These are phyloP conservation scores for Botrytis squamosa DNA, from an alignment of 2,329 filamentous ascomycete species.

Conservation along the genomic window DNA sequence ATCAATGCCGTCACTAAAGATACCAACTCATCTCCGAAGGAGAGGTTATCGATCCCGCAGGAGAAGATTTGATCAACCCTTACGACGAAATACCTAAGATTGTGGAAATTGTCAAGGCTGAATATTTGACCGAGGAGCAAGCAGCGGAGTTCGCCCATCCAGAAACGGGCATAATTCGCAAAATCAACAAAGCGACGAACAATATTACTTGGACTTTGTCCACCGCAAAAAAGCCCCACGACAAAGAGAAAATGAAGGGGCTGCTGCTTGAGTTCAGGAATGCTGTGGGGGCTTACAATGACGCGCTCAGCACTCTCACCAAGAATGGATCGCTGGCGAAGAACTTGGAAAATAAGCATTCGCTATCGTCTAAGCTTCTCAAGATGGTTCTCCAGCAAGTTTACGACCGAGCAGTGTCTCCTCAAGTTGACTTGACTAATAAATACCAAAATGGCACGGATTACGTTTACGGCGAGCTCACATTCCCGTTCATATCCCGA, in stretches of 20 bases:
- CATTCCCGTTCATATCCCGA: conserved; percentile 78
- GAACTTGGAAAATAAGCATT: conserved; percentile 67
- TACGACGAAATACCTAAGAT: conserved; percentile 71
- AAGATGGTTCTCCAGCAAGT: conserved; percentile 82
- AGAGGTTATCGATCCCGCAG: conserved; percentile 74
- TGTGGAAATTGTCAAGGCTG: conserved; percentile 66
- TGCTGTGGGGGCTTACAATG: conserved; percentile 76
- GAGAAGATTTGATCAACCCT: conserved; percentile 76
- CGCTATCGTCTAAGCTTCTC: conserved; percentile 69
- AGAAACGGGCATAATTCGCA: conserved; percentile 70
- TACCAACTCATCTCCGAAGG: conserved; percentile 77
- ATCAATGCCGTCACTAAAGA: conserved; percentile 39
- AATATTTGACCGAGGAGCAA: conserved; percentile 73
- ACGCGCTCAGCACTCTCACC: conserved; percentile 62
- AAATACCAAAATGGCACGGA: conserved; percentile 89
- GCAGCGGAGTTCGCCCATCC: conserved; percentile 68
- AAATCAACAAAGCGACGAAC: conserved; percentile 65
- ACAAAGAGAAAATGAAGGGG: conserved; percentile 63
- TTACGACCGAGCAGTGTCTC: conserved; percentile 90
- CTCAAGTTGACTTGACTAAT: conserved; percentile 76
- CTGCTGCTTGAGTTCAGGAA: conserved; percentile 65
- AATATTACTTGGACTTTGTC: conserved; percentile 12
- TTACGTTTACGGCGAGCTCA: conserved; percentile 91
- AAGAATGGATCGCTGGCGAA: conserved; percentile 69
- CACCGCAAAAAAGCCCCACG: conserved; percentile 44